Evolutionary conservation across 2,329 filamentous ascomycete species (phyloP).

Genomic region (Dactylellina haptotyla): DNA sequence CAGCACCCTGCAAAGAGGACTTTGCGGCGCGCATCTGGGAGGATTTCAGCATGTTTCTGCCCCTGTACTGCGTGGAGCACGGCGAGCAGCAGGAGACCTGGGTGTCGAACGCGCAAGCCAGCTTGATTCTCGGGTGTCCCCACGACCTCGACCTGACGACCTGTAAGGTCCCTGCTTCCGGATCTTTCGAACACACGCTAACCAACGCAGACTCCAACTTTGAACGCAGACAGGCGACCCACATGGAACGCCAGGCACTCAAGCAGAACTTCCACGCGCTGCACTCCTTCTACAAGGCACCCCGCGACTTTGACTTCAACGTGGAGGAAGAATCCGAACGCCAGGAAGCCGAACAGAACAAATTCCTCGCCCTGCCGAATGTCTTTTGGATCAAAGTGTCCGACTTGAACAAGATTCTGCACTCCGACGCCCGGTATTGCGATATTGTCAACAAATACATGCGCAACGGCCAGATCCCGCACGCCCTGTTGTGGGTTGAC

Average conservation of each 20-base stretch:
- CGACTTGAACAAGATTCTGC: constrained; percentile 36
- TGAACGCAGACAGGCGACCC: constrained; percentile 21
- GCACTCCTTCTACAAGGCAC: constrained; percentile 34
- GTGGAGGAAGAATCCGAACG: constrained; percentile 19
- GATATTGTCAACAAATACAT: constrained; percentile 32
- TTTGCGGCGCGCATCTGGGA: constrained; percentile 35
- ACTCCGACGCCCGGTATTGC: constrained; percentile 30
- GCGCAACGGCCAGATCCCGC: constrained; percentile 25
- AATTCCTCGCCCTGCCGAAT: constrained; percentile 30
- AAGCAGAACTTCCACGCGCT: constrained; percentile 47
- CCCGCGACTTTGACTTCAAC: constrained; percentile 27
- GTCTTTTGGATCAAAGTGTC: constrained; percentile 49
- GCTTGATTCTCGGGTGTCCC: constrained; percentile 38
- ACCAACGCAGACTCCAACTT: background rate
- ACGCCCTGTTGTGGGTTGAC: constrained; percentile 28
- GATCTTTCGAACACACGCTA: background rate
- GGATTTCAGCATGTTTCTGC: constrained; percentile 25
- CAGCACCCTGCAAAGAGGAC: constrained; percentile 24
- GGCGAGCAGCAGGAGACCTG: constrained; percentile 29
- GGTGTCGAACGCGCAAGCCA: constrained; percentile 46
- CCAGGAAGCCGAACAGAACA: constrained; percentile 36
- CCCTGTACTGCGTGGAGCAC: constrained; percentile 31
- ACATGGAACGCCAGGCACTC: constrained; percentile 23
- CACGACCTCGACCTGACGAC: constrained; percentile 47
- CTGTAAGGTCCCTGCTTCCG: constrained; percentile 14